Conservation (phyloP, 305 asterid species). For the Solanum hybrid region DNA sequence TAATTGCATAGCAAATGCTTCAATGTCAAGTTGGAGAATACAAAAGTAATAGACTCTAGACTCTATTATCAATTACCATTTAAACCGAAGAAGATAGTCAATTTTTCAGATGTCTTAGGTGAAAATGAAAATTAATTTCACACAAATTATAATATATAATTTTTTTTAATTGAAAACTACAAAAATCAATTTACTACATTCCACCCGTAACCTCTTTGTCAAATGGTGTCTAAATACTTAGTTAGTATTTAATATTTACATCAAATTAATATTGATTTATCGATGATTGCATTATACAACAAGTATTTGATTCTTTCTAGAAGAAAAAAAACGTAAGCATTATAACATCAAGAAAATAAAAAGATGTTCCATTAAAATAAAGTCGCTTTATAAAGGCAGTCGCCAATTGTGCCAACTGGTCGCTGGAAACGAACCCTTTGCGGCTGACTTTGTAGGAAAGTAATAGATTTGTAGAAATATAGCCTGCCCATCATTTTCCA, state of each 20-base stretch:
- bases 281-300: background rate
- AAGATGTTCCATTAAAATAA: background rate
- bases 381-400: background rate
- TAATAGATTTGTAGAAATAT: background rate
- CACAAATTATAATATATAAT: fast-evolving
- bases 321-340: background rate
- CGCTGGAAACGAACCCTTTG: background rate
- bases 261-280: fast-evolving
- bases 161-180: no score
- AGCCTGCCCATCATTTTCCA: background rate
- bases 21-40: background rate
- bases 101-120: background rate
- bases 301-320: background rate
- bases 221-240: background rate
- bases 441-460: background rate
- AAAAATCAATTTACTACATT: background rate
- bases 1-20: background rate
- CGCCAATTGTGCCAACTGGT: background rate
- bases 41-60: background rate
- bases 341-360: background rate
- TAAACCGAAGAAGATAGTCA: background rate
- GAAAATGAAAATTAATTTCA: no score
- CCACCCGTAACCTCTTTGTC: background rate
- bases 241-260: background rate
- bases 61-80: background rate